Conservation (phyloP, 192 early-diverging fungal species). For the Backusella luteola region DNA sequence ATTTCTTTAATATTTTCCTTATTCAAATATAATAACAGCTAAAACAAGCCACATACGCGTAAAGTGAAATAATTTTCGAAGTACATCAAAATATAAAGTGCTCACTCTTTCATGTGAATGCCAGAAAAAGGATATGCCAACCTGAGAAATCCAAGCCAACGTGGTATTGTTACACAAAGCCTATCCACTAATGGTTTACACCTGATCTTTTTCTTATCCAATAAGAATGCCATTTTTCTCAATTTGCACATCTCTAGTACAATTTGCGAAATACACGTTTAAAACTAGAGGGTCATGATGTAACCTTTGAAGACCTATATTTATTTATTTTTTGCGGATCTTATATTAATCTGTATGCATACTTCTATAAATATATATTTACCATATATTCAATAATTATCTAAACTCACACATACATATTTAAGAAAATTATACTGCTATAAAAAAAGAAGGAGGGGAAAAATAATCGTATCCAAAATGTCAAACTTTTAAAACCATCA, state of each 20-base stretch:
- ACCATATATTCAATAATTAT: background rate
- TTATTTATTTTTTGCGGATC: background rate
- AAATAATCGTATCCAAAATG: background rate
- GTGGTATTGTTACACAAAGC: background rate
- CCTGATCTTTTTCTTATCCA: slow-evolving; percentile 2
- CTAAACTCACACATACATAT: background rate
- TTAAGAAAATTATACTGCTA: background rate
- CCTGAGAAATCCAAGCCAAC: background rate
- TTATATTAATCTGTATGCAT: background rate
- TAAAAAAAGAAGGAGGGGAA: background rate
- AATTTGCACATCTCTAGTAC: background rate
- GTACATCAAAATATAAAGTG: background rate
- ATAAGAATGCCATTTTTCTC: background rate
- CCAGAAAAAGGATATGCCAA: background rate
- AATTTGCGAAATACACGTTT: background rate
- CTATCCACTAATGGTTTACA: background rate
- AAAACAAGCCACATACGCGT: background rate
- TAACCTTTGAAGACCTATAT: background rate
- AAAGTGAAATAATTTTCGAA: background rate
- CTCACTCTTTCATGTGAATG: background rate
- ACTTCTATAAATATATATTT: background rate
- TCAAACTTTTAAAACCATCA: background rate
- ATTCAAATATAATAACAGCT: background rate
- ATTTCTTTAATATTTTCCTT: background rate
- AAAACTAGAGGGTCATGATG: background rate